Evolutionary conservation across 345 rosid genomes (phyloP), one percentile per base, ranked within the genome.

Genomic region (Corchorus capsularis): DNA sequence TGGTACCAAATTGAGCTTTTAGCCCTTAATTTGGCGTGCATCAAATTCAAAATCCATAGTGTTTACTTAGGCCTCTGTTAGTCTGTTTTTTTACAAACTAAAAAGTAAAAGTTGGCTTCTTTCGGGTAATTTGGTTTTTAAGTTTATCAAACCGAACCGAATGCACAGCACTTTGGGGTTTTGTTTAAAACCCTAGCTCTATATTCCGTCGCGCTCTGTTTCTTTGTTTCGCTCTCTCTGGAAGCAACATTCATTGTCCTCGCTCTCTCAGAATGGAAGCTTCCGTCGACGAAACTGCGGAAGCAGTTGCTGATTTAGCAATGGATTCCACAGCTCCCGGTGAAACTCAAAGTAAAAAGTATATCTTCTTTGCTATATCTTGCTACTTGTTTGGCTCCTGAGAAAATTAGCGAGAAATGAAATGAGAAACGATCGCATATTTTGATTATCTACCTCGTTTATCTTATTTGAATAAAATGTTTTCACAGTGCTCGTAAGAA

Each of bases 341-440:
- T 61, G 92, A 82, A 75, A 71, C 89, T 62, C 82, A 43, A 76
- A 96, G 99, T 85, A 96, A 96, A 79, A 96, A 96, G 99, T 93
- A 68, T 64, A 67, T 78, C 1, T 60, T 34, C 19, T 67, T 43
- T 16, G 6, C 63, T 12, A 6, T 63, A 3, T 50, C 20, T 57
- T 17, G 34, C 41, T 35, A 45, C 22, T 75, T 37, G 55, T 64
- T 37, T 43, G 57, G 34, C 8, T 53, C 2, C 3, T 27, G 39
- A 69, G 37, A 54, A 59, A 55, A 27, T 43, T 39, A 56, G 46
- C 17, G 0, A 11, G 20, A 34, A 68, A 55, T 53, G 0, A 1
- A 55, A 52, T 52, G 20, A 45, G 13, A 47, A 17, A 13, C 17
- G 15, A 74, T 66, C 4, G 32, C 20, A 47, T 27, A 35, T n/a